Percentiles rank a stretch among this genome's conserved stretches.
Conservation (phyloP, 2,329 filamentous ascomycete genomes). For the Cercospora citrullina region DNA sequence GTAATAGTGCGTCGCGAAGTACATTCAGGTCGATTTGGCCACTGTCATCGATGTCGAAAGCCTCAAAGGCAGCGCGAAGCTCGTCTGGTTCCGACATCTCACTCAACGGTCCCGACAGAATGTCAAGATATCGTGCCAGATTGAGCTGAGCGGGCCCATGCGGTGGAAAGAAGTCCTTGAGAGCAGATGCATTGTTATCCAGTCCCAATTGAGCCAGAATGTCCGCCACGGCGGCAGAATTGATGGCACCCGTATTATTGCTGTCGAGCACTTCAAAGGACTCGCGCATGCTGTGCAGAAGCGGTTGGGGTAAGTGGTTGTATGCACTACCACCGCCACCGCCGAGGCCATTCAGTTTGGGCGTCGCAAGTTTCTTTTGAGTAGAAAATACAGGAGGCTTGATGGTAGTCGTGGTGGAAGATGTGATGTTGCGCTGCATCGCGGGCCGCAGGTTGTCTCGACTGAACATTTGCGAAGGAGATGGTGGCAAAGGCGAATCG, state of each 20-base stretch:
- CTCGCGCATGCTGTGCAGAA: conserved; percentile 84
- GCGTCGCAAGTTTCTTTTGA: conserved; percentile 18
- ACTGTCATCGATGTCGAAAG: conserved; percentile 93
- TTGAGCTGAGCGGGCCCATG: conserved; percentile 67
- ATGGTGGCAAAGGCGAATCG: conserved; percentile 31
- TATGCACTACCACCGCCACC: conserved; percentile 41
- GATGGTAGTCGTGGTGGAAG: conserved; percentile 36
- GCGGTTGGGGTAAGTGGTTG: conserved; percentile 73
- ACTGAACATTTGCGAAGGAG: conserved; percentile 25
- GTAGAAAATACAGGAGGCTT: conserved; percentile 27
- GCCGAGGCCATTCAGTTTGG: conserved; percentile 24
- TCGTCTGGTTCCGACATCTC: conserved; percentile 76
- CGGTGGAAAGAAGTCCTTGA: conserved; percentile 81
- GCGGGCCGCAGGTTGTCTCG: conserved; percentile 32
- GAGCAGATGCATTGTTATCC: conserved; percentile 67
- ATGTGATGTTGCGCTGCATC: conserved; percentile 38
- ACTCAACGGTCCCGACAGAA: conserved; percentile 71
- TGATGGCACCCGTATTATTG: conserved; percentile 80
- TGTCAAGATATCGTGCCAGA: conserved; percentile 82
- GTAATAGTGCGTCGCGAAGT: conserved; percentile 76
- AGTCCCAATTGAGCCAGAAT: conserved; percentile 86
- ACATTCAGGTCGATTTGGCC: conserved; percentile 86
- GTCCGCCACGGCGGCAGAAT: conserved; percentile 78
- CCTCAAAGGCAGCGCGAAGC: conserved; percentile 84
- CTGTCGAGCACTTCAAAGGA: conserved; percentile 91